Conservation (phyloP, 164 flowering plant species). For the Tinospora cordifolia region DNA sequence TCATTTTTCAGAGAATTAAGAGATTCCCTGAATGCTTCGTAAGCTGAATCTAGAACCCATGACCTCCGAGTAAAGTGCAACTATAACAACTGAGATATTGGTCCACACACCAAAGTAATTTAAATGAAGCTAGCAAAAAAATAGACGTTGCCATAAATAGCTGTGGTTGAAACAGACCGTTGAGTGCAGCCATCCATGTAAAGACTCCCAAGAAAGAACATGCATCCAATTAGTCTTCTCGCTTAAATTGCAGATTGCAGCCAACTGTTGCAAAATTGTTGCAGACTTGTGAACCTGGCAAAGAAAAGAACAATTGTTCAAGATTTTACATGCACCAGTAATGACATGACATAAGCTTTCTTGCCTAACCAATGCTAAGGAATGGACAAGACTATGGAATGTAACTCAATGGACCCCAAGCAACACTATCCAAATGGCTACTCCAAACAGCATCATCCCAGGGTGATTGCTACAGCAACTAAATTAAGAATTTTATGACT, state of each 20-base stretch:
- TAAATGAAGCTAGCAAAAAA: background rate
- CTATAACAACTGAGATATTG: too few relatives aligned
- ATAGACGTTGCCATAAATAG: background rate
- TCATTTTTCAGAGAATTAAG: too few relatives aligned
- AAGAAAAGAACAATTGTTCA: slow-evolving; percentile 6
- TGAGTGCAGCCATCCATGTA: slow-evolving; percentile 69
- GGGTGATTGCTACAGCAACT: background rate
- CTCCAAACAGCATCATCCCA: background rate
- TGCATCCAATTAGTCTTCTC: slow-evolving; percentile 68
- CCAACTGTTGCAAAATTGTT: slow-evolving; percentile 82
- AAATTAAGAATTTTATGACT: background rate
- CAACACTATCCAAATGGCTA: background rate
- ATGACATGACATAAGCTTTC: too few relatives aligned
- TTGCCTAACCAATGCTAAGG: too few relatives aligned
- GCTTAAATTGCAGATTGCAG: slow-evolving; percentile 77
- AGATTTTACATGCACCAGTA: background rate
- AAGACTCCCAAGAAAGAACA: slow-evolving; percentile 62
- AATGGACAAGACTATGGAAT: too few relatives aligned
- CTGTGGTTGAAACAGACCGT: slow-evolving; percentile 42
- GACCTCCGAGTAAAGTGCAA: too few relatives aligned
- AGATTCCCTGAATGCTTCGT: too few relatives aligned
- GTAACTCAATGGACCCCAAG: too few relatives aligned
- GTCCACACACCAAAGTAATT: too few relatives aligned
- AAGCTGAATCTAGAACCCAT: too few relatives aligned
- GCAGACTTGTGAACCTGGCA: slow-evolving; percentile 87